Evolutionary conservation across 179 eudicot genomes (phyloP).

Genomic region (Beta corolliflora): DNA sequence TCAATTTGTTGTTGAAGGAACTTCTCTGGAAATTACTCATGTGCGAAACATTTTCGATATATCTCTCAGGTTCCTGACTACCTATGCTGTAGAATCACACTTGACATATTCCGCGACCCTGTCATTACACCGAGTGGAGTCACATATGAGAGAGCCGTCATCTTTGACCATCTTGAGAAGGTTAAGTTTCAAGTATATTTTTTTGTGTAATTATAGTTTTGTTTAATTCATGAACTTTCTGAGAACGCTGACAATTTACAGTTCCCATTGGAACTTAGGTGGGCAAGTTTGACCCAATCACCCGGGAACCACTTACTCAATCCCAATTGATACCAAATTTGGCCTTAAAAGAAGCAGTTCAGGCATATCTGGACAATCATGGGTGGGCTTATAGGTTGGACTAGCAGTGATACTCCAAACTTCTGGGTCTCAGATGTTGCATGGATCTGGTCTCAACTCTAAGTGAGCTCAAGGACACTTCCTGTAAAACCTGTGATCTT

Average conservation of each 20-base stretch:
- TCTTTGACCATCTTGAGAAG: conserved; percentile 87
- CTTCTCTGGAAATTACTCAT: conserved; percentile 8
- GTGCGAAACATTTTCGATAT: background rate
- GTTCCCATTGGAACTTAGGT: conserved; percentile 48
- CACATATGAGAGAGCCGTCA: conserved; percentile 87
- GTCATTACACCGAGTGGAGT: conserved; percentile 91
- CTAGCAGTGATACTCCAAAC: conserved; percentile 17
- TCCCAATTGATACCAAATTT: conserved; percentile 69
- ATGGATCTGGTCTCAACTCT: conserved; percentile 6
- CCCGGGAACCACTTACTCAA: conserved; percentile 55
- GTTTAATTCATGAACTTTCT: background rate
- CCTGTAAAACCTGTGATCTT: conserved; percentile 20
- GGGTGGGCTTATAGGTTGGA: conserved; percentile 82
- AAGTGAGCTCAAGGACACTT: conserved; percentile 21
- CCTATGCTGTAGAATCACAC: conserved; percentile 84
- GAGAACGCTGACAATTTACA: conserved; percentile 8
- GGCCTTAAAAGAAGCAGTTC: conserved; percentile 87
- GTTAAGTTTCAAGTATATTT: conserved; percentile 29
- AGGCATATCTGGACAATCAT: conserved; percentile 59
- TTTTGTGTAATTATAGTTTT: background rate
- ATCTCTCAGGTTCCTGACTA: conserved; percentile 79
- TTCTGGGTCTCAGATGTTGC: conserved; percentile 7
- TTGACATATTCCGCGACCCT: conserved; percentile 90
- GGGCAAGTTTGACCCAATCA: conserved; percentile 81
- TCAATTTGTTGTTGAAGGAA: background rate